Evolutionary conservation across 306 rosid species (phyloP).

Genomic region (Vachellia collinsii): DNA sequence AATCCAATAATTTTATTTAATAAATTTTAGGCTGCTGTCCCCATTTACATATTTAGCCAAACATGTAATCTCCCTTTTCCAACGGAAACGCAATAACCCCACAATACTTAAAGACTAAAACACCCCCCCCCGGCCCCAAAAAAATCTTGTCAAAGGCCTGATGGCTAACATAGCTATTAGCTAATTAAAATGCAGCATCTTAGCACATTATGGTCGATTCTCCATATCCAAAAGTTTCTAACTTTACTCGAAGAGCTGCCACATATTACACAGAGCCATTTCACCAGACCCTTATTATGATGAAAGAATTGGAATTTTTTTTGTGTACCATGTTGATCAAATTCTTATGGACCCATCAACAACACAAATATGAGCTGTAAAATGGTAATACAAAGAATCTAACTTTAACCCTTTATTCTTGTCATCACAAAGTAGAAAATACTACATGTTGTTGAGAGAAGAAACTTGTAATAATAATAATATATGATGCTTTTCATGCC

Average conservation of each 20-base stretch:
- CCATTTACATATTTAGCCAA: neutral
- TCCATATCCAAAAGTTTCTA: neutral
- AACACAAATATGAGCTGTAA: conserved; percentile 18
- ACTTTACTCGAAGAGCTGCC: neutral
- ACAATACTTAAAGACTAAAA: neutral
- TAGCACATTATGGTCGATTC: neutral
- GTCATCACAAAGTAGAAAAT: conserved; percentile 27
- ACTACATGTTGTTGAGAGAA: neutral
- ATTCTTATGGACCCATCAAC: conserved; percentile 5
- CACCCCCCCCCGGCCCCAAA: no score
- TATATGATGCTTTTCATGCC: neutral
- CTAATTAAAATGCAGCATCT: no score
- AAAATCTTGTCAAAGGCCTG: neutral
- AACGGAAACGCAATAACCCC: neutral
- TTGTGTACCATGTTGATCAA: neutral
- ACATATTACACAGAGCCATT: neutral
- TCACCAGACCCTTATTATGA: neutral
- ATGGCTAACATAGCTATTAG: neutral
- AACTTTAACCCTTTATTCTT: conserved; percentile 34
- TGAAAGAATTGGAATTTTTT: neutral
- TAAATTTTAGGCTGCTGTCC: neutral
- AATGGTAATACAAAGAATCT: conserved; percentile 27
- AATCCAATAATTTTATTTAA: neutral
- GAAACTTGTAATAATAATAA: neutral
- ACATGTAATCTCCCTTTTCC: conserved; percentile 17